These are phyloP conservation scores for Linnemannia schmuckeri DNA, from an alignment of 192 early-diverging fungal species.

Conservation along the genomic window DNA sequence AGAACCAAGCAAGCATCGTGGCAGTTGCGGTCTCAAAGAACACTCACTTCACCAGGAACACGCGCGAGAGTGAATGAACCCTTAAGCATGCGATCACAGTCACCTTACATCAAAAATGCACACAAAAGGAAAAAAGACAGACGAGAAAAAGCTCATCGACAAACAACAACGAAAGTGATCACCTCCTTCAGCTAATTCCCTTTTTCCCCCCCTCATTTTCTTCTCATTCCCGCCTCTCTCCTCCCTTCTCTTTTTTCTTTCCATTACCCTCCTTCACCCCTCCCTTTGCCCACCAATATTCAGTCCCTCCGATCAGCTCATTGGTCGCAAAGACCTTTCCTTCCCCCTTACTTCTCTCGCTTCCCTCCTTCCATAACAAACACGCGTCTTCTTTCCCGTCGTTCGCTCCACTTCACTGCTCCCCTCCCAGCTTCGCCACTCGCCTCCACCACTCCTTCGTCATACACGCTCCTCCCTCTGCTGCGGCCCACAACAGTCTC, in stretches of 20 bases:
- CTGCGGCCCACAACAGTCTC: conserved; percentile 11
- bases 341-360: neutral
- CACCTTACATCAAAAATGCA: neutral
- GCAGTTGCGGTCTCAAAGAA: neutral
- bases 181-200: neutral
- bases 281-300: conserved; percentile 30
- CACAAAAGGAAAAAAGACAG: neutral
- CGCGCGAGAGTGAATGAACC: neutral
- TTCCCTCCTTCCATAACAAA: neutral
- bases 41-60: neutral
- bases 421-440: neutral
- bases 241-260: neutral
- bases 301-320: conserved; percentile 27
- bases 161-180: neutral
- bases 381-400: neutral
- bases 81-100: neutral
- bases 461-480: neutral
- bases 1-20: neutral
- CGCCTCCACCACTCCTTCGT: neutral
- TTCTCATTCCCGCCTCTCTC: neutral
- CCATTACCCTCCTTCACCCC: conserved; percentile 10
- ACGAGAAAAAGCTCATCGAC: neutral
- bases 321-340: conserved; percentile 34
- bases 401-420: neutral
- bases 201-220: neutral